Percentiles rank a stretch among this genome's conserved stretches.
Conservation (phyloP, 202 grass and related monocot genomes). For the Elaeis oleifera region DNA sequence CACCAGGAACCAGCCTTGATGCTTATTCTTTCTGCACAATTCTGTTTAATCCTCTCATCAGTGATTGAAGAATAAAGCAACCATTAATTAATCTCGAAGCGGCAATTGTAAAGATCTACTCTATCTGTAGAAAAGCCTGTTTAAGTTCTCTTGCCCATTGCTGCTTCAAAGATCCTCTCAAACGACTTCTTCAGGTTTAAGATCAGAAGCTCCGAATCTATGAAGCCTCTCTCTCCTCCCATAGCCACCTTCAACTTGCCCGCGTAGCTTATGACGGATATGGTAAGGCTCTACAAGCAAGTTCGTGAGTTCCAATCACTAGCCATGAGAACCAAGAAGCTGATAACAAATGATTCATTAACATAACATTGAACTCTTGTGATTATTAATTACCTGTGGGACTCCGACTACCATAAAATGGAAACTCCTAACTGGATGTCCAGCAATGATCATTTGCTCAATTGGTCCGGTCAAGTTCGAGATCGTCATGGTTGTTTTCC, state of each 20-base stretch:
- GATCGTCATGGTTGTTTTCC: conserved; percentile 36
- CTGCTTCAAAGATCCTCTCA: conserved; percentile 21
- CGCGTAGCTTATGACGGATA: conserved; percentile 39
- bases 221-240: conserved; percentile 31
- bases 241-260: conserved; percentile 34
- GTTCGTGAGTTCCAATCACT: no score
- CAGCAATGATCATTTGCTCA: conserved; percentile 34
- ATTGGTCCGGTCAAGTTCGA: conserved; percentile 30
- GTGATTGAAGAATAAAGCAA: no score
- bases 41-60: no score
- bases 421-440: conserved; percentile 31
- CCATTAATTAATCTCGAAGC: no score
- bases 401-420: conserved; percentile 28
- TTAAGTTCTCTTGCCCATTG: not conserved
- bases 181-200: conserved; percentile 29
- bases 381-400: not conserved
- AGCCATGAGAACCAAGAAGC: no score
- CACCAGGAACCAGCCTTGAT: no score
- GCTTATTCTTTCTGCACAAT: no score
- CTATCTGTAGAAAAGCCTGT: no score
- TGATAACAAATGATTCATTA: no score
- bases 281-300: conserved; percentile 21
- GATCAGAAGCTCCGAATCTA: conserved; percentile 25
- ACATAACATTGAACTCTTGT: no score
- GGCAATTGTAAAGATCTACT: no score